Percentiles rank a stretch among this genome's conserved stretches.
Conservation (phyloP, 352 stramenopile genomes). For the Phytopythium litorale region DNA sequence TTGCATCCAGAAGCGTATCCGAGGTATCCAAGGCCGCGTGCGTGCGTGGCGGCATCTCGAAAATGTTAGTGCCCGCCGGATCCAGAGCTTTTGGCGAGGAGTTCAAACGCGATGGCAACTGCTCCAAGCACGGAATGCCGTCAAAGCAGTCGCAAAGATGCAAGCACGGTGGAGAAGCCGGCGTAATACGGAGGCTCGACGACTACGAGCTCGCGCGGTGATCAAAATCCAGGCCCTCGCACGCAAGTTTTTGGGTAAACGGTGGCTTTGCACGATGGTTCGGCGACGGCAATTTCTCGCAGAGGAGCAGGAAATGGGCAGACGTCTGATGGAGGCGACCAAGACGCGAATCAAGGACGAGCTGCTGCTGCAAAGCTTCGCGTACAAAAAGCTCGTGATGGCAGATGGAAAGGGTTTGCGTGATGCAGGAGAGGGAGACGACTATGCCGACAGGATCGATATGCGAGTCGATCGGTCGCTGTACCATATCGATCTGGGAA, state of each 20-base stretch:
- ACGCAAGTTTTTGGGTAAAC: slow-evolving; percentile 32
- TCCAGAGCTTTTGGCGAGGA: slow-evolving; percentile 57
- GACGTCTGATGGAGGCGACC: slow-evolving; percentile 41
- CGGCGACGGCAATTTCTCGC: slow-evolving; percentile 42
- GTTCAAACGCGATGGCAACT: slow-evolving; percentile 42
- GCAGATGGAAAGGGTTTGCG: slow-evolving; percentile 8
- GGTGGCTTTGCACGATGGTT: slow-evolving; percentile 34
- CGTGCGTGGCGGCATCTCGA: slow-evolving; percentile 37
- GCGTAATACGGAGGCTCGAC: slow-evolving; percentile 23
- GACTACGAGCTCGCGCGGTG: slow-evolving; percentile 16
- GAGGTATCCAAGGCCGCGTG: slow-evolving; percentile 40
- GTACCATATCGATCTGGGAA: slow-evolving; percentile 30
- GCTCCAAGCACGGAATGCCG: slow-evolving; percentile 30
- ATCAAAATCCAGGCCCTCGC: slow-evolving; percentile 35
- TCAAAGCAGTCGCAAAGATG: slow-evolving; percentile 46
- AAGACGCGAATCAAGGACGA: slow-evolving; percentile 45
- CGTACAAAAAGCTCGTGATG: slow-evolving; percentile 25
- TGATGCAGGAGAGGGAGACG: background rate
- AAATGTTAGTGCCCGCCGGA: slow-evolving; percentile 29
- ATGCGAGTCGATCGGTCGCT: slow-evolving; percentile 34
- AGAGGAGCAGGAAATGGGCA: slow-evolving; percentile 51
- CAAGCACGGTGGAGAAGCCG: slow-evolving; percentile 40
- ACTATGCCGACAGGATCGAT: slow-evolving; percentile 8
- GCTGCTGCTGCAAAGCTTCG: slow-evolving; percentile 63
- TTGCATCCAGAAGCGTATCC: slow-evolving; percentile 58